Evolutionary conservation across 2,329 filamentous ascomycete species (phyloP).

Genomic region (Trichoderma asperellum): DNA sequence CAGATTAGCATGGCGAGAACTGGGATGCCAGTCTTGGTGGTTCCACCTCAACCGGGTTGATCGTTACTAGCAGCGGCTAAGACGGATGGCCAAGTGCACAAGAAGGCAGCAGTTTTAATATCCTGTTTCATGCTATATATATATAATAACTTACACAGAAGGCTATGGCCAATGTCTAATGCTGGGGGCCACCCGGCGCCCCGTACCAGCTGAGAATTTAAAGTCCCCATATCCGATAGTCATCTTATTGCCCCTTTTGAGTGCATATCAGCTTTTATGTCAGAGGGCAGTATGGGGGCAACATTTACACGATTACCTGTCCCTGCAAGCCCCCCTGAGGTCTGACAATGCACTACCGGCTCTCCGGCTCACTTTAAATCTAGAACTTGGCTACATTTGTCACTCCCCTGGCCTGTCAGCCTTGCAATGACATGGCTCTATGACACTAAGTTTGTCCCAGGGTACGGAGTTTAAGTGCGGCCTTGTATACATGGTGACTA

Average conservation of each 20-base stretch:
- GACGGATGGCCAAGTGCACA: too few species aligned
- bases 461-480: too few species aligned
- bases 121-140: too few species aligned
- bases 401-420: too few species aligned
- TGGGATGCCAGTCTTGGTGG: background rate
- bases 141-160: too few species aligned
- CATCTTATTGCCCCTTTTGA: background rate
- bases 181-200: background rate
- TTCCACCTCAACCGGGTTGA: background rate
- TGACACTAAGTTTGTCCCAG: background rate
- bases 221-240: background rate
- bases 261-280: background rate
- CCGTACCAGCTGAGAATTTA: background rate
- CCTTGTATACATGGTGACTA: too few species aligned
- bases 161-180: background rate
- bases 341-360: background rate
- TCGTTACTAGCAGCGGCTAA: too few species aligned
- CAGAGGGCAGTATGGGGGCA: background rate
- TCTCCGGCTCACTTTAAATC: background rate
- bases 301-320: too few species aligned
- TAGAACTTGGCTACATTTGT: too few species aligned
- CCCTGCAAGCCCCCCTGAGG: background rate
- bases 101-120: too few species aligned
- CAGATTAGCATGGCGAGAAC: background rate
- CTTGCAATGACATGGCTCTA: background rate